Base-by-base conservation (phyloP, 1,284 basidiomycete genomes). In the Microstroma glucosiphilum region DNA sequence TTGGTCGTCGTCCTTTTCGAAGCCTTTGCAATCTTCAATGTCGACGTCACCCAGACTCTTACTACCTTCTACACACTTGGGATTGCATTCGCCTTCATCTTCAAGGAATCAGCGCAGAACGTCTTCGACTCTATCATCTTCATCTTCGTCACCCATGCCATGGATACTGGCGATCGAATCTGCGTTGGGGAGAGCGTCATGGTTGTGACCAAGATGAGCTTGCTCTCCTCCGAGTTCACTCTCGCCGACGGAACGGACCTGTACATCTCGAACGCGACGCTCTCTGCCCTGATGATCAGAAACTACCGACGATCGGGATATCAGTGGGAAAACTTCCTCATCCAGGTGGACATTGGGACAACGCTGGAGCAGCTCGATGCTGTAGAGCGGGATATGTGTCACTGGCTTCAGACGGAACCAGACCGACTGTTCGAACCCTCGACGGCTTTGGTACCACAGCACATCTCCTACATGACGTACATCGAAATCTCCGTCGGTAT, bases 101-200 rank as follows among this genome's bases (percentile, higher is more conserved):
- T 77, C 70, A 77, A 77, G 57, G 72, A 75, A 60, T 71, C 72
- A 9, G 73, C 73, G 17, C 65, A 69, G 62, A 75, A 76, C 48
- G 66, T 77, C 21, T 77, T 77, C 43, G 75, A 77, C 63, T 75
- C 72, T 48, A 77, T 77, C 67, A 70, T 77, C 58, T 77, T 77
- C 63, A 61, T 76, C 49, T 75, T 77, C 13, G 65, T 77, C 66
- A 75, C 75, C 12, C 75, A 77, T 57, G 72, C 75, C 7, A 76
- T 73, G 57, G 75, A 77, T 48, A 76, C 75, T 6, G 75, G 75
- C 41, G 75, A 77, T 46, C 63, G 74, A 3, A 71, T 76, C 43
- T 59, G 62, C 60, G 66, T 77, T 17, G 65, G 60, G 23, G 69
- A 71, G 12, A 56, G 58, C 17, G 66, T 71, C 51, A 68, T 76